Percentiles rank a stretch among this genome's conserved stretches.
These are phyloP conservation scores for Colletotrichum chlorophyti DNA, from an alignment of 2,329 filamentous ascomycete genomes.

Conservation along the genomic window DNA sequence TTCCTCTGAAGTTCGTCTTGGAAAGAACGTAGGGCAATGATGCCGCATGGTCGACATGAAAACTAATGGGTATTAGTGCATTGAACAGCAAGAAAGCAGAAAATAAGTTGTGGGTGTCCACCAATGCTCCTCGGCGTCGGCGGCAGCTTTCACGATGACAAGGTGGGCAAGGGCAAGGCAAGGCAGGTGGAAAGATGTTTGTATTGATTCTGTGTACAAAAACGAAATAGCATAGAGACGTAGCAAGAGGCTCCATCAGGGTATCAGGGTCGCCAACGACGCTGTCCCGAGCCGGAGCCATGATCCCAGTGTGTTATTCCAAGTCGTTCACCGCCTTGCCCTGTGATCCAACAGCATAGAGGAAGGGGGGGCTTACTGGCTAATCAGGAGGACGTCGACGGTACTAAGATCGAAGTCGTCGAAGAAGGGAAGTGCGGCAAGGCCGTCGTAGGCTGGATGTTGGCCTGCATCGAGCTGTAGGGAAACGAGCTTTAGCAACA, in stretches of 20 bases:
- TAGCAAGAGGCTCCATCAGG: conserved; percentile 26
- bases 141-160: conserved; percentile 19
- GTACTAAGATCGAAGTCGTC: conserved; percentile 98
- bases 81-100: background rate
- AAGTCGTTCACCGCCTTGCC: conserved; percentile 33
- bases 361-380: conserved; percentile 80
- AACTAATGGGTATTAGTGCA: conserved; percentile 63
- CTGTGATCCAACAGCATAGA: conserved; percentile 30
- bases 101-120: too few species aligned
- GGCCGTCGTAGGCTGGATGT: conserved; percentile 94
- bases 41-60: conserved; percentile 97
- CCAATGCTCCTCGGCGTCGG: background rate
- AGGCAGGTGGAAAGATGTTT: conserved; percentile 29
- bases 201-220: conserved; percentile 32
- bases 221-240: conserved; percentile 25
- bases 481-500: conserved; percentile 14
- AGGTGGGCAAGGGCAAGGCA: conserved; percentile 30
- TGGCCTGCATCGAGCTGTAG: conserved; percentile 91
- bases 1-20: conserved; percentile 96
- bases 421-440: conserved; percentile 94
- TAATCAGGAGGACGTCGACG: conserved; percentile 95
- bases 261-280: conserved; percentile 8
- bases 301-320: conserved; percentile 18
- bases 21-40: conserved; percentile 97
- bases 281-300: conserved; percentile 12